A percentile compares a stretch with the other conserved stretches of the same genome.
phyloP scores from a whole-genome alignment of 2,329 filamentous ascomycete species.

The Pseudogymnoascus sp. region DNA sequence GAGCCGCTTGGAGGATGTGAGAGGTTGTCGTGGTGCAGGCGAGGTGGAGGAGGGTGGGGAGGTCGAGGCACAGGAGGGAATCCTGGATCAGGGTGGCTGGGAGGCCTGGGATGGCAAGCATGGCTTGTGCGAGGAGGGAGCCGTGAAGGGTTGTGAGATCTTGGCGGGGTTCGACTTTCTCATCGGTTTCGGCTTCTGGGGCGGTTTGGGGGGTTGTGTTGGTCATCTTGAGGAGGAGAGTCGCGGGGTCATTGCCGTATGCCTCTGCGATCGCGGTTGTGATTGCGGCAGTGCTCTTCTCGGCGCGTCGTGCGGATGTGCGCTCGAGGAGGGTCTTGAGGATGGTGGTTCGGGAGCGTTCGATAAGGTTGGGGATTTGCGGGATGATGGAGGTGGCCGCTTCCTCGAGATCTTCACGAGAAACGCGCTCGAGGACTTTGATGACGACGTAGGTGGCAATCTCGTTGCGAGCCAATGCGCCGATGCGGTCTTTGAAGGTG shows the following conservation, averaged over 20 bases:
- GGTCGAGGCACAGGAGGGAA: constrained; percentile 54
- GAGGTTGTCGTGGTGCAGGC: constrained; percentile 46
- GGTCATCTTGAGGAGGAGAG: constrained; percentile 53
- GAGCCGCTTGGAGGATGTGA: constrained; percentile 56
- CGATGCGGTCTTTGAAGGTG: constrained; percentile 72
- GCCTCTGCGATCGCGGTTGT: constrained; percentile 47
- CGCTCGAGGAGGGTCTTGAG: constrained; percentile 78
- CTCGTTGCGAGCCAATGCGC: constrained; percentile 78
- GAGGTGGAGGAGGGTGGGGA: constrained; percentile 53
- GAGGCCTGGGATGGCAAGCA: constrained; percentile 66
- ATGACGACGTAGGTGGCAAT: constrained; percentile 84
- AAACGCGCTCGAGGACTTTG: constrained; percentile 71
- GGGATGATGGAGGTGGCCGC: constrained; percentile 66
- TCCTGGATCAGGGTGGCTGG: constrained; percentile 66
- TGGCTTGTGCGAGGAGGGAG: constrained; percentile 70
- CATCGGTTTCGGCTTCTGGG: constrained; percentile 34
- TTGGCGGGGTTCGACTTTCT: constrained; percentile 26
- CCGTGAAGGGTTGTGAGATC: constrained; percentile 57
- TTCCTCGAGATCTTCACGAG: constrained; percentile 74
- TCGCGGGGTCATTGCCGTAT: constrained; percentile 42
- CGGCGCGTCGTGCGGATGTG: constrained; percentile 59
- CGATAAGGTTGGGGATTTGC: constrained; percentile 64
- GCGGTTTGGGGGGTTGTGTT: constrained; percentile 43
- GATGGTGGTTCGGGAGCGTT: constrained; percentile 69
- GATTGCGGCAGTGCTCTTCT: constrained; percentile 42